These are phyloP conservation scores for Colletotrichum kahawae DNA, from an alignment of 2,329 filamentous ascomycete species.

Conservation along the genomic window DNA sequence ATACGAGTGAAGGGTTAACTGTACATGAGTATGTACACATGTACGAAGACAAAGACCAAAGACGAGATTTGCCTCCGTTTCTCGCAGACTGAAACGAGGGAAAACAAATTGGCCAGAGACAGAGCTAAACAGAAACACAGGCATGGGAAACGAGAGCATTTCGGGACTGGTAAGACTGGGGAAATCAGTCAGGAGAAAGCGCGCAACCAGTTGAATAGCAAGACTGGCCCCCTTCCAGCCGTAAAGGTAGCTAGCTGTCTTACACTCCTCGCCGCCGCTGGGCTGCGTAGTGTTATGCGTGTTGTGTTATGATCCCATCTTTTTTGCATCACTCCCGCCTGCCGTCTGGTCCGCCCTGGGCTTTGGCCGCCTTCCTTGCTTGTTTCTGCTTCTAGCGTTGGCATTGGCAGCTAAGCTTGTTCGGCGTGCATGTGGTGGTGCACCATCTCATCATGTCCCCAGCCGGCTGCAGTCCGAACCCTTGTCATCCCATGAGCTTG, in stretches of 20 bases:
- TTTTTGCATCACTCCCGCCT: not conserved
- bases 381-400: conserved; percentile 16
- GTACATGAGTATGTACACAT: not conserved
- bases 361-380: conserved; percentile 12
- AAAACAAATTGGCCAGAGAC: conserved; percentile 3
- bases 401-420: conserved; percentile 11
- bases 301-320: conserved; percentile 2
- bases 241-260: conserved; percentile 6
- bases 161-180: conserved; percentile 16
- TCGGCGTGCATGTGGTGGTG: not conserved
- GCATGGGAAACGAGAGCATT: not conserved
- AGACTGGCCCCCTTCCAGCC: not conserved
- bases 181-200: not conserved
- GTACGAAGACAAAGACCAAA: not conserved
- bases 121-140: not conserved
- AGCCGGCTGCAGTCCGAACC: not conserved
- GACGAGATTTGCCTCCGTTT: conserved; percentile 5
- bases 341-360: not conserved
- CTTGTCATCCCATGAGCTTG: conserved; percentile 17
- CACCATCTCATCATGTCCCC: not conserved
- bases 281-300: not conserved
- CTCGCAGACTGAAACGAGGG: not conserved
- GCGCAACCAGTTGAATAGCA: conserved; percentile 8
- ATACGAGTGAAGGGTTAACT: not conserved
- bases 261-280: not conserved